Evolutionary conservation across 2,329 filamentous ascomycete genomes (phyloP).

Genomic region (Byssoonygena ceratinophila): DNA sequence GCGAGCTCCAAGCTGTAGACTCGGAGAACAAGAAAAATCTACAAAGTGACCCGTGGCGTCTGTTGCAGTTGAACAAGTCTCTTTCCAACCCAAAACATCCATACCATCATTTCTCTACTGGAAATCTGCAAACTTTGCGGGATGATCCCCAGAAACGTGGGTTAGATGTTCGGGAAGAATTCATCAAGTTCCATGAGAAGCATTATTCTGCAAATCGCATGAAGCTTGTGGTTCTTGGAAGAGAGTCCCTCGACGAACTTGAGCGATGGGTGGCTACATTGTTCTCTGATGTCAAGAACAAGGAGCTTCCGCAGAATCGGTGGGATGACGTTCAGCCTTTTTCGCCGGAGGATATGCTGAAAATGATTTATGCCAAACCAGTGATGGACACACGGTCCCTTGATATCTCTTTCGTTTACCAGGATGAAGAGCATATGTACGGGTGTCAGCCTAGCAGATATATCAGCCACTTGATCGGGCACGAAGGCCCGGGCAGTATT

Average conservation of each 20-base stretch:
- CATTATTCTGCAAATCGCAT: conserved; percentile 90
- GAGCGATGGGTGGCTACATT: conserved; percentile 76
- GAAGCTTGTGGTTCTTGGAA: conserved; percentile 79
- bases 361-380: conserved; percentile 76
- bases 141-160: conserved; percentile 67
- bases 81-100: conserved; percentile 81
- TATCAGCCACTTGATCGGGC: conserved; percentile 78
- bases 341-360: conserved; percentile 50
- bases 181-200: conserved; percentile 80
- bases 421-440: conserved; percentile 70
- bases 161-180: conserved; percentile 77
- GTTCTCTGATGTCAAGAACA: conserved; percentile 72
- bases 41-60: conserved; percentile 77
- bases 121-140: conserved; percentile 76
- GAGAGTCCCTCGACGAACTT: conserved; percentile 69
- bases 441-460: conserved; percentile 76
- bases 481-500: conserved; percentile 86
- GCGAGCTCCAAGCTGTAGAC: conserved; percentile 79
- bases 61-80: conserved; percentile 79
- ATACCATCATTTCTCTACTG: conserved; percentile 84
- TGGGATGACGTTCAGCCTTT: conserved; percentile 56
- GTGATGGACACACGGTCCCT: conserved; percentile 78
- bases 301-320: conserved; percentile 58
- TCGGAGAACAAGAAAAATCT: conserved; percentile 98
- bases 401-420: conserved; percentile 71